Percentiles rank a stretch among this genome's conserved stretches.
phyloP scores from a whole-genome alignment of 2,329 filamentous ascomycete genomes.

The Boeremia exigua region DNA sequence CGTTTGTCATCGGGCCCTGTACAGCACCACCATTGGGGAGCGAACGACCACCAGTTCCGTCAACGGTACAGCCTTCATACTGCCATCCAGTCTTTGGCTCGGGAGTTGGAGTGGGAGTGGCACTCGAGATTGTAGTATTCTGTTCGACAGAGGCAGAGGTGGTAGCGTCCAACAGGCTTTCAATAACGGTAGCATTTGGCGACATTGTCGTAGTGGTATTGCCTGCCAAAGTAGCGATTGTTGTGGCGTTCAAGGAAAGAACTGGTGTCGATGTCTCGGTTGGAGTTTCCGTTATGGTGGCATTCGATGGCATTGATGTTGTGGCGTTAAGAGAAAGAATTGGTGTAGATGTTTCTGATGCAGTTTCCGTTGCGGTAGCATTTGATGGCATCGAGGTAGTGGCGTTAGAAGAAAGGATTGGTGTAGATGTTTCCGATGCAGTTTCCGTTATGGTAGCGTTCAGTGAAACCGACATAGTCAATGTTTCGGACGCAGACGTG shows the following conservation, averaged over 20 bases:
- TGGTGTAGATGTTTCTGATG: not conserved
- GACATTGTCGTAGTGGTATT: not conserved
- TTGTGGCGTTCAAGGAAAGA: not conserved
- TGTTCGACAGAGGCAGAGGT: not conserved
- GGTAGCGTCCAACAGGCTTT: not conserved
- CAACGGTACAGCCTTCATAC: constrained; percentile 33
- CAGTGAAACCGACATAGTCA: not conserved
- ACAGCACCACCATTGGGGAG: constrained; percentile 24
- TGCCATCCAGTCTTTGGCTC: constrained; percentile 28
- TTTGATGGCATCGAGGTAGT: not conserved
- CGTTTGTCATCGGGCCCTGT: constrained; percentile 30
- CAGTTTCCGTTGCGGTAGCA: not conserved
- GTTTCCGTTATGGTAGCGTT: not conserved
- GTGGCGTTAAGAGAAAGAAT: not conserved
- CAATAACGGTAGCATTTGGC: not conserved
- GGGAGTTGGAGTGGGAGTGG: constrained; percentile 1
- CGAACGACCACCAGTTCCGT: constrained; percentile 25
- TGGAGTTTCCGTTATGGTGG: not conserved
- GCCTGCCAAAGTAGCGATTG: not conserved
- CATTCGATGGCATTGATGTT: no score
- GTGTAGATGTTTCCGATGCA: no score
- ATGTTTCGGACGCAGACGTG: not conserved
- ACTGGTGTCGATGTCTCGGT: no score
- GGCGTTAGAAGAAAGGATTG: not conserved
- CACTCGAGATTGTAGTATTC: not conserved